Evolutionary conservation across 2,329 filamentous ascomycete species (phyloP), one percentile per base, ranked within the genome.

Genomic region (Fusarium bulbicola): DNA sequence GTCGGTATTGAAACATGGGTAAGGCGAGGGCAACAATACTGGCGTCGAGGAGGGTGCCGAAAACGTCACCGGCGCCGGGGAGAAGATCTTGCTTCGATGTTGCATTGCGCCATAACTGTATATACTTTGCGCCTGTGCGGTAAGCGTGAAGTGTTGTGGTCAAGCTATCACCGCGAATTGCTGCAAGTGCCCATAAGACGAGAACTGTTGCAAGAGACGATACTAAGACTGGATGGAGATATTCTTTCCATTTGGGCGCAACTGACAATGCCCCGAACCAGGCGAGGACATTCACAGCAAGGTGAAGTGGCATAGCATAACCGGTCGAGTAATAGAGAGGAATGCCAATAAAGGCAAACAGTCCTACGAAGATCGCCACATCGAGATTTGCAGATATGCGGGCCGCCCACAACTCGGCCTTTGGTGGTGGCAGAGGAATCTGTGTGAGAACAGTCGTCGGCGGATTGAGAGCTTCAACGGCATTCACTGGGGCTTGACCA

Each of bases 1-100:
- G 82, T 7, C 88, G 85, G 79, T 90, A 90, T 63, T 87, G 85
- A 77, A 87, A 90, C 87, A 91, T 91, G 1, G 89, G 88, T 24
- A 91, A 79, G 5, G 89, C 88, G 6, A 91, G 84, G 4, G 87
- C 84, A 1, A 91, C 86, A 70, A 91, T 91, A 68, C 84, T 85
- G 12, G 87, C 88, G 74, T 91, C 89, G 5, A 91, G 84, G 11
- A 87, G 78, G 46, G 85, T 87, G 69, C 83, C 80, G 67, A 91
- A 85, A 28, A 91, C 76, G 72, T 91, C 88, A 26, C 87, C 89
- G 0, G 89, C 88, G 13, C 89, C 89, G 0, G 88, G 87, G 26
- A 79, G 66, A 21, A 70, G 65, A 40, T 70, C 59, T 30, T 59
- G 49, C 16, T 47, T 62, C 43, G 76, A 32, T 70, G 68, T 37